These are phyloP conservation scores for Ulota crispa DNA, from an alignment of 225 moss, liverwort and hornwort species.

Conservation along the genomic window DNA sequence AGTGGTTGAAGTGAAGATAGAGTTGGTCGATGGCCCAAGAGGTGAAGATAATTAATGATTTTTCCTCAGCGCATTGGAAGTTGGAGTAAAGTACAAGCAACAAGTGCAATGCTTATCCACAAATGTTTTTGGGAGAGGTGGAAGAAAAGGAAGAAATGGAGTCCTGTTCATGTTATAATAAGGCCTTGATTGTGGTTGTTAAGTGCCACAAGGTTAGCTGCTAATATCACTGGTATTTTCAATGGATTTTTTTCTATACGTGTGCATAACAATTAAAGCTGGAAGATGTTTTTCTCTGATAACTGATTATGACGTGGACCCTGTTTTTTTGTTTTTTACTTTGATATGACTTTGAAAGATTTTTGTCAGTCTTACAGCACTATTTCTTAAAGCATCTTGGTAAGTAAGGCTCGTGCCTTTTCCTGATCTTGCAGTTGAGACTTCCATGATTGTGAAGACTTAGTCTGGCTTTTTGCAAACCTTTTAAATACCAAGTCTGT, in stretches of 20 bases:
- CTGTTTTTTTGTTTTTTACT: neutral
- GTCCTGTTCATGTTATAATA: conserved; percentile 53
- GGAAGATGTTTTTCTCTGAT: conserved; percentile 27
- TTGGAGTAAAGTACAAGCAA: conserved; percentile 61
- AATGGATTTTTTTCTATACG: conserved; percentile 1
- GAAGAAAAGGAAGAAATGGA: conserved; percentile 55
- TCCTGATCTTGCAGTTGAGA: neutral
- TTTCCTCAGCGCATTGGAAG: conserved; percentile 50
- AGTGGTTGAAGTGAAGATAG: conserved; percentile 59
- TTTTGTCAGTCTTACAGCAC: conserved; percentile 9
- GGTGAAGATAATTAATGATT: conserved; percentile 61
- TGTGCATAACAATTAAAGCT: conserved; percentile 23
- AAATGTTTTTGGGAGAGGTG: conserved; percentile 40
- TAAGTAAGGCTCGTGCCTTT: conserved; percentile 18
- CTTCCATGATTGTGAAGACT: neutral
- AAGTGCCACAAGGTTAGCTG: conserved; percentile 71
- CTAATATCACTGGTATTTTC: conserved; percentile 68
- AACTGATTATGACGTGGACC: conserved; percentile 9
- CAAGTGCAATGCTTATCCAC: conserved; percentile 62
- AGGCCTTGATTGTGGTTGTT: conserved; percentile 72
- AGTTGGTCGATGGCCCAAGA: conserved; percentile 64
- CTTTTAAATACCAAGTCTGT: neutral
- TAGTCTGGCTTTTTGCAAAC: neutral
- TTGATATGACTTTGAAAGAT: neutral
- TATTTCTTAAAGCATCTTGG: neutral